Base-by-base conservation (phyloP, 1,139 yeast genomes). In the Hanseniaspora gamundiae region DNA sequence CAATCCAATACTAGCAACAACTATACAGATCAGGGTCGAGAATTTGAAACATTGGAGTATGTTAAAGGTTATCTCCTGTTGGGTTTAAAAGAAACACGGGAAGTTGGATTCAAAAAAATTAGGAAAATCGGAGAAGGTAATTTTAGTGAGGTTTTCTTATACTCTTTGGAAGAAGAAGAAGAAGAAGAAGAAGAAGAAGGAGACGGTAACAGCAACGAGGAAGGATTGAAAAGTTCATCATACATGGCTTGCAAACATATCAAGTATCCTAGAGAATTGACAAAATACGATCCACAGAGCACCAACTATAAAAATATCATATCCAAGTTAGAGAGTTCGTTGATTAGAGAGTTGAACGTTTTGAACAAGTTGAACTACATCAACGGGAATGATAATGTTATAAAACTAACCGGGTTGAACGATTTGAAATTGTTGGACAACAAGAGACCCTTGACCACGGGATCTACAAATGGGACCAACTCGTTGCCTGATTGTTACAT, bases 281-380 rank as follows among this genome's bases (percentile, higher is more conserved):
- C 44, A 14, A 42, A 49, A 10, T 42, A 47, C 21, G 48, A 48
- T 13, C 50, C 49, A 5, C 50, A 51, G 4, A 47, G 57, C 8
- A 57, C 59, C 2, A 41, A 45, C 10, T 52, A 52, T 28, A 52
- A 48, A 35, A 66, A 64, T 2, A 65, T 71, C 2, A 61, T 70
- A n/a, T 65, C 70, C 8, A 64, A 82, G 39, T 64, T 85, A 48
- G 85, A 81, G 54, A 75, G 78, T 47, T 83, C 88, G 16, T 66
- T 88, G 40, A 68, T 71, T 30, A 71, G 97, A 49, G 98, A 91
- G 58, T 61, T 88, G 35, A 78, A 76, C 39, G 76, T 87, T 11
- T 67, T 91, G 47, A 64, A 66, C 44, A 46, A 55, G 2, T 45
- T 69, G 4, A 44, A 64, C 16, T 7, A 10, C 71, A 73, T 51